Conservation (phyloP, 208 protist species). For the Endotrypanum monterogeii region DNA sequence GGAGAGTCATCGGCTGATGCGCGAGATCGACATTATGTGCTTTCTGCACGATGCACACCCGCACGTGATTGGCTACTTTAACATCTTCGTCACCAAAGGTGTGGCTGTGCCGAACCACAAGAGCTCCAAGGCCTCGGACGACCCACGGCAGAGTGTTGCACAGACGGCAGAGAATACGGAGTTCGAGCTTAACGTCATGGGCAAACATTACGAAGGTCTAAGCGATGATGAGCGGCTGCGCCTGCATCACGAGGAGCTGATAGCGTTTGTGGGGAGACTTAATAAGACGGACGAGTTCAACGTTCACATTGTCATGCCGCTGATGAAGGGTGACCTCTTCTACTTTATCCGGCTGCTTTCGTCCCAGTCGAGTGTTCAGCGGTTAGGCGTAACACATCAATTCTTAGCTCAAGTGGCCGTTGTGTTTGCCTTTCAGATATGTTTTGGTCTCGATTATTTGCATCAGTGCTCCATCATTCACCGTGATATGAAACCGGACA, state of each 20-base stretch:
- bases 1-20: constrained; percentile 91
- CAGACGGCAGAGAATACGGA: constrained; percentile 28
- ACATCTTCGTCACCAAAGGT: constrained; percentile 94
- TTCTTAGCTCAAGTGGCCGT: constrained; percentile 64
- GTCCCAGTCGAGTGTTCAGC: constrained; percentile 24
- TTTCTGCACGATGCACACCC: constrained; percentile 94
- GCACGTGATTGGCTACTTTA: constrained; percentile 94
- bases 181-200: constrained; percentile 46
- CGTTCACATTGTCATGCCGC: constrained; percentile 90
- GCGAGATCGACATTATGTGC: constrained; percentile 97
- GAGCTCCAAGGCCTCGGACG: constrained; percentile 5
- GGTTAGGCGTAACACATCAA: constrained; percentile 31
- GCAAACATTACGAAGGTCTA: constrained; percentile 35
- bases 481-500: constrained; percentile 97
- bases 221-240: constrained; percentile 28
- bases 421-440: constrained; percentile 88
- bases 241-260: constrained; percentile 50
- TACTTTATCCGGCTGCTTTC: constrained; percentile 65
- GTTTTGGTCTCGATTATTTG: constrained; percentile 89
- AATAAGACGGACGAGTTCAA: constrained; percentile 57
- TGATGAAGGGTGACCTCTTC: constrained; percentile 84
- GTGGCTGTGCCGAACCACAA: constrained; percentile 31
- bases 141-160: constrained; percentile 49
- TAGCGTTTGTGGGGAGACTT: constrained; percentile 27
- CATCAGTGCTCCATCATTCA: constrained; percentile 93